These are phyloP conservation scores for Leccinum angustisporum DNA, from an alignment of 1,284 basidiomycete genomes.

Conservation along the genomic window DNA sequence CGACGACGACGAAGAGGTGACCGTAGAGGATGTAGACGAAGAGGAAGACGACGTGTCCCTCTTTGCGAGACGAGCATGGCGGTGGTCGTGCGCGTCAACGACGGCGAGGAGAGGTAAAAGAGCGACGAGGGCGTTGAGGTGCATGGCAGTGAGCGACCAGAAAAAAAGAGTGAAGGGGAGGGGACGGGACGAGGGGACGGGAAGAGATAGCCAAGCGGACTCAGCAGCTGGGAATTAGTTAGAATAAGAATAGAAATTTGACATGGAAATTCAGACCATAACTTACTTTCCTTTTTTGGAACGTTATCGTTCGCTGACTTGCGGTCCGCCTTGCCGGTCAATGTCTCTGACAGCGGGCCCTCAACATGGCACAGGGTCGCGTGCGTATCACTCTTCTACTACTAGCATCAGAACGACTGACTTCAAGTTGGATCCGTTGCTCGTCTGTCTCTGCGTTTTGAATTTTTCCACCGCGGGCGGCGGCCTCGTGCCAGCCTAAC, in stretches of 20 bases:
- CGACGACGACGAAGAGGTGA: conserved; percentile 24
- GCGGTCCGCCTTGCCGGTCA: not conserved
- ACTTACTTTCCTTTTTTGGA: not conserved
- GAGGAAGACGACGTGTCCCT: conserved; percentile 22
- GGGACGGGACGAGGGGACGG: not conserved
- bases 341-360: not conserved
- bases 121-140: conserved; percentile 41
- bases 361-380: not conserved
- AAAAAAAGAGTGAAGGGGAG: not conserved
- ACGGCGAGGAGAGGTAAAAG: conserved; percentile 42
- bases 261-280: not conserved
- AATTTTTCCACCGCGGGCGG: not conserved
- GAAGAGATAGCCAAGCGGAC: not conserved
- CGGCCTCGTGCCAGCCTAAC: not conserved
- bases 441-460: not conserved
- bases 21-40: conserved; percentile 24
- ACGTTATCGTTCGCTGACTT: not conserved
- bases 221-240: not conserved
- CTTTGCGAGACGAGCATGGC: conserved; percentile 29
- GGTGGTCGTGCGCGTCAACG: conserved; percentile 36
- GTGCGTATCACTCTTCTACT: not conserved
- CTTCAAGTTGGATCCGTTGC: not conserved
- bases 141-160: conserved; percentile 39
- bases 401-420: not conserved
- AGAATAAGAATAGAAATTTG: not conserved